Base-by-base conservation (phyloP, 805 yeast species). In the Spathaspora gorwiae region DNA sequence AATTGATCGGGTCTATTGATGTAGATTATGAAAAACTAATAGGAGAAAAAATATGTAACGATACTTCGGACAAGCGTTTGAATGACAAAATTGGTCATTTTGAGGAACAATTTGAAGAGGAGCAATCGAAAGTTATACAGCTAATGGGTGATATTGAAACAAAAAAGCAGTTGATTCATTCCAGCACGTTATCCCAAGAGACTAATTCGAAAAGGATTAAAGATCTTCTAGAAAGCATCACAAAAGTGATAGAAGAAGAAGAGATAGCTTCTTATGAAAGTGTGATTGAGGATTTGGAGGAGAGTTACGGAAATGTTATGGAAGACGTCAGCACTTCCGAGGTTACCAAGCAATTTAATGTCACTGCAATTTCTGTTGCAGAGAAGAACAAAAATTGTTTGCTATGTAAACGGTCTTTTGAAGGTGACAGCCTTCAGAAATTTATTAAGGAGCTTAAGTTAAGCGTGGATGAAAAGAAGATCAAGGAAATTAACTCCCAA, bases 341-440 rank as follows among this genome's bases (percentile, higher is more conserved):
- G 37, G 86, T 89, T 2, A 83, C 90, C 0, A 68, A 79, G 26
- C 79, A 79, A 36, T 90, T 84, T 63, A 89, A 87, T 55, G 63
- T 72, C 19, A 79, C 78, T 37, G 97, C 97, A 0, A 63, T 86
- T 9, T 76, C 79, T 29, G 61, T 76, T 35, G 94, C 95, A 0
- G 65, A 78, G 26, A 55, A 59, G 4, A 72, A 76, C 7, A 73
- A 81, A 9, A 70, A 78, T 40, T 92, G 97, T 62, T 66, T 83
- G 37, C 66, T 90, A 37, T 92, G 98, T 61, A 77, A 78, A 14
- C 72, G 95, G 42, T 70, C 75, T 10, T 86, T 90, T 62, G 76
- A 76, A 12, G 68, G 66, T 8, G 62, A 57, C 1, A 68, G 63
- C n/a, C 52, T 65, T 19, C 46, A 55, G 1, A 47, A 44, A 5